A percentile compares a stretch with the other conserved stretches of the same genome.
phyloP scores from a whole-genome alignment of 163 green algal species.

The Chlorella variabilis region DNA sequence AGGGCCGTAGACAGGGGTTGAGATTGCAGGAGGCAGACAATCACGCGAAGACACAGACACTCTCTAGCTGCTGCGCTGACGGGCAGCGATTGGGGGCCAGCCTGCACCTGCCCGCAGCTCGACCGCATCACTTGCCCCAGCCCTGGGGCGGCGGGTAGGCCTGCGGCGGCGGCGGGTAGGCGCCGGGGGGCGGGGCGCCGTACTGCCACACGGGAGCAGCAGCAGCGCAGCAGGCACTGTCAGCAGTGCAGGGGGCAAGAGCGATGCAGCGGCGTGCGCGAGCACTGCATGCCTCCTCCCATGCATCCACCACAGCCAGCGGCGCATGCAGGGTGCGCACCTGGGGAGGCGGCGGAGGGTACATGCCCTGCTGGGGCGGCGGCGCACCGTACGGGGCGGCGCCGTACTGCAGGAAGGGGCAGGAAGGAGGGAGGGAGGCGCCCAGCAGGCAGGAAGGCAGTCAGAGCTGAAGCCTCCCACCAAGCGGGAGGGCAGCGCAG shows the following conservation, averaged over 20 bases:
- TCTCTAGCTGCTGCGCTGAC: too few relatives aligned
- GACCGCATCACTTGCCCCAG: constrained; percentile 8
- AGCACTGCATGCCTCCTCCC: not conserved
- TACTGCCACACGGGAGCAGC: constrained; percentile 3
- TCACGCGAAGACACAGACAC: too few relatives aligned
- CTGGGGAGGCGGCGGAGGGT: not conserved
- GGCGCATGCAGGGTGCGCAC: not conserved
- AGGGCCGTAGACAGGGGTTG: too few relatives aligned
- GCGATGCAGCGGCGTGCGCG: not conserved
- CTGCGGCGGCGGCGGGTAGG: constrained; percentile 34
- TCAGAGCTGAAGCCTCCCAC: too few relatives aligned
- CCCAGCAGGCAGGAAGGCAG: not conserved
- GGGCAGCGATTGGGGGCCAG: too few relatives aligned
- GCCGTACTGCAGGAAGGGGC: constrained; percentile 16
- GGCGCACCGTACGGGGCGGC: constrained; percentile 18
- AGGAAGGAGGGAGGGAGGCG: too few relatives aligned
- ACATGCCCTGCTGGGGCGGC: constrained; percentile 20
- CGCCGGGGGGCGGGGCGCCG: not conserved
- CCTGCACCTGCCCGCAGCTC: too few relatives aligned
- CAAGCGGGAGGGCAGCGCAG: too few relatives aligned
- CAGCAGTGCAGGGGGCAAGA: not conserved
- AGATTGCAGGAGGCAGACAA: too few relatives aligned
- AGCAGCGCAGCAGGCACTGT: not conserved
- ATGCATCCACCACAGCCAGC: not conserved
- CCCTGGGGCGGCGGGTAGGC: constrained; percentile 39